Percentiles rank a stretch among this genome's conserved stretches.
Evolutionary conservation across 2,329 filamentous ascomycete species (phyloP).

Genomic region (Neoscytalidium dimidiatum): DNA sequence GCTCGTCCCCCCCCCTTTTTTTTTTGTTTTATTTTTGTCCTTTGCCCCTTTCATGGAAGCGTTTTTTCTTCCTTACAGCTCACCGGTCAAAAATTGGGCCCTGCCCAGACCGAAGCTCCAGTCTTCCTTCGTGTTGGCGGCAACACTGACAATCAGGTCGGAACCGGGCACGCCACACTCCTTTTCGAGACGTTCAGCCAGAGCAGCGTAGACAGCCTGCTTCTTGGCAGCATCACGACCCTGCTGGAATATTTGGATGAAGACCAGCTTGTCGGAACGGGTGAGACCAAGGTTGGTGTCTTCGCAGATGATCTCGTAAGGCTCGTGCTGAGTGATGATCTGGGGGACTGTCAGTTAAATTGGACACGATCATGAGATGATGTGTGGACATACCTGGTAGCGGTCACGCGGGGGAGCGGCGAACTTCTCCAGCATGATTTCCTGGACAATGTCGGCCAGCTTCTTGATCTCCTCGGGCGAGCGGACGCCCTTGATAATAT

Average conservation of each 20-base stretch:
- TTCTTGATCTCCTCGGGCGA: constrained; percentile 30
- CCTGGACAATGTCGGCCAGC: constrained; percentile 31
- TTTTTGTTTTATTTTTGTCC: not conserved
- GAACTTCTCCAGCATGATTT: constrained; percentile 31
- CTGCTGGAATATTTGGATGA: constrained; percentile 37
- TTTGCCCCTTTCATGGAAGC: not conserved
- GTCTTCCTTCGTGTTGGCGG: constrained; percentile 30
- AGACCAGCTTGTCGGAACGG: constrained; percentile 30
- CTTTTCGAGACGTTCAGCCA: constrained; percentile 27
- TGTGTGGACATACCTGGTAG: constrained; percentile 25
- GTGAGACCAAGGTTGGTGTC: constrained; percentile 32
- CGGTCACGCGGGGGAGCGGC: constrained; percentile 31
- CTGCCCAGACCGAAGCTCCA: constrained; percentile 35
- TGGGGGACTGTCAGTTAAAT: not conserved
- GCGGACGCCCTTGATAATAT: constrained; percentile 29
- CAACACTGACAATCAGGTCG: constrained; percentile 32
- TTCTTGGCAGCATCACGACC: constrained; percentile 31
- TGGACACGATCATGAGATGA: not conserved
- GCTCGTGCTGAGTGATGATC: constrained; percentile 36
- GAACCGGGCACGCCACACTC: constrained; percentile 26
- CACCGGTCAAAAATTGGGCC: constrained; percentile 33
- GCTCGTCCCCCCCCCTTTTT: not conserved
- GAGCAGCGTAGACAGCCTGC: constrained; percentile 26
- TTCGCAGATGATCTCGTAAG: constrained; percentile 34
- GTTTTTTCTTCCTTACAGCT: constrained; percentile 18